phyloP scores from a whole-genome alignment of 2,329 filamentous ascomycete genomes.

The Penicillium sp. region DNA sequence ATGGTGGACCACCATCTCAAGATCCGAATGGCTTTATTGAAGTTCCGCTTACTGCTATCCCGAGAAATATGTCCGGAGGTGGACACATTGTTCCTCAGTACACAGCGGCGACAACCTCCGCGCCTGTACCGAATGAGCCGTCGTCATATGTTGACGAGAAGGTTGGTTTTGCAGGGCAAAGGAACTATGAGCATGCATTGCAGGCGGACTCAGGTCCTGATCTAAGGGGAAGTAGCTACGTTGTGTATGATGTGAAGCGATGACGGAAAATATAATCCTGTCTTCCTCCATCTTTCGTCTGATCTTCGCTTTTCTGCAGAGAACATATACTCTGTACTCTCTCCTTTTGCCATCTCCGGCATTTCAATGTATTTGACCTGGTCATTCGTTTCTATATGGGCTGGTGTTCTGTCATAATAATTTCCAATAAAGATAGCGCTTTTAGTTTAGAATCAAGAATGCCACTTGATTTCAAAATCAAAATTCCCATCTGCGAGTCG shows the following conservation, averaged over 20 bases:
- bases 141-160: slow-evolving; percentile 39
- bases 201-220: slow-evolving; percentile 24
- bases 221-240: slow-evolving; percentile 34
- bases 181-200: slow-evolving; percentile 30
- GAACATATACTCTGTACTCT: neutral
- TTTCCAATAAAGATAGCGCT: neutral
- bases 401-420: neutral
- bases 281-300: neutral
- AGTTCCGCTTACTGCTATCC: slow-evolving; percentile 35
- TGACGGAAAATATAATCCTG: slow-evolving; percentile 4
- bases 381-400: neutral
- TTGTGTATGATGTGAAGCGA: slow-evolving; percentile 37
- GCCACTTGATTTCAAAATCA: neutral
- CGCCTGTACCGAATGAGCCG: neutral
- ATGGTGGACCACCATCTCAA: slow-evolving; percentile 3
- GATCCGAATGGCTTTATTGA: slow-evolving; percentile 33
- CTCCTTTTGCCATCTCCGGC: neutral
- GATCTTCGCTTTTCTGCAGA: neutral
- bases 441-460: neutral
- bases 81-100: slow-evolving; percentile 26
- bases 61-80: slow-evolving; percentile 14
- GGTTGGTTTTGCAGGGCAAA: slow-evolving; percentile 41
- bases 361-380: neutral
- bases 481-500: neutral
- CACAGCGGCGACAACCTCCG: slow-evolving; percentile 14